phyloP scores from a whole-genome alignment of 169 alveolate genomes.

The Theileria sp. region DNA sequence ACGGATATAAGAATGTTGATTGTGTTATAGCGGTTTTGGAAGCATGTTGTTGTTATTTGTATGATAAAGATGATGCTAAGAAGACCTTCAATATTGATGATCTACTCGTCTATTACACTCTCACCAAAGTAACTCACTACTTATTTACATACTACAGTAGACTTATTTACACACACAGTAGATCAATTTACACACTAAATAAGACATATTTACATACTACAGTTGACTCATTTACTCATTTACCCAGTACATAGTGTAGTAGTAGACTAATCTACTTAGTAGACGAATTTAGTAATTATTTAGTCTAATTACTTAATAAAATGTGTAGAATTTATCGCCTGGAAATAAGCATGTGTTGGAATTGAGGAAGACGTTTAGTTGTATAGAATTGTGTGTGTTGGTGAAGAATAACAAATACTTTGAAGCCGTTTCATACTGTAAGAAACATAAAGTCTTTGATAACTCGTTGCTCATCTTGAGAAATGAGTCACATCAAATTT shows the following conservation, averaged over 20 bases:
- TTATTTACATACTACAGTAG: too few relatives aligned
- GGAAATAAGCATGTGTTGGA: conserved; percentile 53
- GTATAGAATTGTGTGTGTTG: conserved; percentile 50
- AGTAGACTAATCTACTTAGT: too few relatives aligned
- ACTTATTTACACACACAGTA: too few relatives aligned
- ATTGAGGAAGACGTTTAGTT: conserved; percentile 39
- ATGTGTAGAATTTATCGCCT: conserved; percentile 49
- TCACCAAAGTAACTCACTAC: conserved; percentile 23
- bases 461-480: conserved; percentile 39
- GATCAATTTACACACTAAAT: too few relatives aligned
- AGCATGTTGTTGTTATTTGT: conserved; percentile 64
- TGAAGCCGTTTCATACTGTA: conserved; percentile 52
- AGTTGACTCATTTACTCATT: too few relatives aligned
- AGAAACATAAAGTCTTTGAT: conserved; percentile 41
- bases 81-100: conserved; percentile 29
- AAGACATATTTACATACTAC: too few relatives aligned
- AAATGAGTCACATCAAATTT: conserved; percentile 61
- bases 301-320: neutral
- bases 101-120: conserved; percentile 48
- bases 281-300: too few relatives aligned
- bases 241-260: too few relatives aligned
- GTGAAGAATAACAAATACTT: conserved; percentile 27
- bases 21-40: conserved; percentile 36
- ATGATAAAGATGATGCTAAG: conserved; percentile 2
- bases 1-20: too few relatives aligned